Conservation (phyloP, 129 eudicot genomes). For the Flaveria sonorensis region DNA sequence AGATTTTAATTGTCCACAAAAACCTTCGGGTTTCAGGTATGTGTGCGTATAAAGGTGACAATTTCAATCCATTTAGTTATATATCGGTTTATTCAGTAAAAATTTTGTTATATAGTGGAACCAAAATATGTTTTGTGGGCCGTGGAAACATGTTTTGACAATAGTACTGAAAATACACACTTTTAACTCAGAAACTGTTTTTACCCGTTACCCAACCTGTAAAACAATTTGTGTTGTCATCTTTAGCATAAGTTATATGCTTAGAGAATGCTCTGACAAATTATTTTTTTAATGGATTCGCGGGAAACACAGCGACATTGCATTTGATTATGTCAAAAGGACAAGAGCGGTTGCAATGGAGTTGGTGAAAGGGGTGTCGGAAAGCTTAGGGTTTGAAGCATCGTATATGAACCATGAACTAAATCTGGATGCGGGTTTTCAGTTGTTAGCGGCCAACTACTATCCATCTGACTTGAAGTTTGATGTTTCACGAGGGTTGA, state of each 20-base stretch:
- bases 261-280: too few species aligned
- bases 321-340: constrained; percentile 27
- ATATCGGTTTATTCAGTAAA: not conserved
- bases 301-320: constrained; percentile 24
- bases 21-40: constrained; percentile 39
- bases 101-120: too few species aligned
- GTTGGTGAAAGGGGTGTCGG: constrained; percentile 41
- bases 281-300: too few species aligned
- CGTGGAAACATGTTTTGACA: too few species aligned
- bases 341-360: constrained; percentile 31
- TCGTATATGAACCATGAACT: constrained; percentile 33
- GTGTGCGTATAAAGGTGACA: not conserved
- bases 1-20: constrained; percentile 33
- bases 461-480: constrained; percentile 33
- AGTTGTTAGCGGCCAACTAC: constrained; percentile 30
- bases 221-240: too few species aligned
- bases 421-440: constrained; percentile 36
- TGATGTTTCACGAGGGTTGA: constrained; percentile 26
- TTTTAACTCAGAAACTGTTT: too few species aligned
- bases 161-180: too few species aligned
- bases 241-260: not conserved
- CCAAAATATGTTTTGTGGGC: not conserved
- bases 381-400: constrained; percentile 45
- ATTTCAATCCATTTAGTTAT: not conserved
- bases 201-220: too few species aligned